phyloP scores from a whole-genome alignment of 768 basidiomycete genomes.

The Chalciporus piperatus region DNA sequence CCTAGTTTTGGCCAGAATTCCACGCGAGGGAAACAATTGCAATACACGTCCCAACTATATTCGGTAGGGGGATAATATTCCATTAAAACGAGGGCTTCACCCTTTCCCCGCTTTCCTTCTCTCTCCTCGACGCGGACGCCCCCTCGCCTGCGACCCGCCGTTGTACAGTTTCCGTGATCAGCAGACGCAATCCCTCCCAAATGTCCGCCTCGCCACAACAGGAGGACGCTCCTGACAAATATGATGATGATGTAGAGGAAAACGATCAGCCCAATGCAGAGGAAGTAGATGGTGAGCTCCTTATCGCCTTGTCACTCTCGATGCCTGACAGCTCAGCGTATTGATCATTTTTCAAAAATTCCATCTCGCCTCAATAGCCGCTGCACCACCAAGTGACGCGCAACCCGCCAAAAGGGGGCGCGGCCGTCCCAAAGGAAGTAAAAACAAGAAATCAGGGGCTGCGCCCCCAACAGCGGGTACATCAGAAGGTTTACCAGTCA shows the following conservation, averaged over 20 bases:
- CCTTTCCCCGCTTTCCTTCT: slow-evolving; percentile 62
- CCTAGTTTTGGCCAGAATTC: slow-evolving; percentile 53
- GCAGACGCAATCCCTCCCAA: slow-evolving; percentile 20
- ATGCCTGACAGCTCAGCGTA: slow-evolving; percentile 10
- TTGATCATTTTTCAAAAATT: slow-evolving; percentile 19
- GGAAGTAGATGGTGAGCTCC: slow-evolving; percentile 30
- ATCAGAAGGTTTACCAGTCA: slow-evolving; percentile 30
- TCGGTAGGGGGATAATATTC: slow-evolving; percentile 64
- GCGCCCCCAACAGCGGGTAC: slow-evolving; percentile 27
- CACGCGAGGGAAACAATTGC: slow-evolving; percentile 66
- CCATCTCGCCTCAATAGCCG: slow-evolving; percentile 32
- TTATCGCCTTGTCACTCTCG: slow-evolving; percentile 10
- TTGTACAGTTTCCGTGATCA: slow-evolving; percentile 25
- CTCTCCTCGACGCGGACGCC: slow-evolving; percentile 39
- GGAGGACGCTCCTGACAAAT: slow-evolving; percentile 54
- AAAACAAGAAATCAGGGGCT: slow-evolving; percentile 56
- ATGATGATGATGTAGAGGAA: slow-evolving; percentile 57
- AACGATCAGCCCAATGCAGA: slow-evolving; percentile 41
- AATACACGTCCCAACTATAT: slow-evolving; percentile 65
- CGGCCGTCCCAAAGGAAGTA: slow-evolving; percentile 88
- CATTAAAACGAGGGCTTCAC: slow-evolving; percentile 72
- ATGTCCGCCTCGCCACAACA: slow-evolving; percentile 66
- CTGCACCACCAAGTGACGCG: slow-evolving; percentile 37
- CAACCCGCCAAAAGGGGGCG: slow-evolving; percentile 68
- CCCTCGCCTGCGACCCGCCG: slow-evolving; percentile 19